phyloP scores from a whole-genome alignment of 2,329 filamentous ascomycete genomes.

The Fusarium compactum region DNA sequence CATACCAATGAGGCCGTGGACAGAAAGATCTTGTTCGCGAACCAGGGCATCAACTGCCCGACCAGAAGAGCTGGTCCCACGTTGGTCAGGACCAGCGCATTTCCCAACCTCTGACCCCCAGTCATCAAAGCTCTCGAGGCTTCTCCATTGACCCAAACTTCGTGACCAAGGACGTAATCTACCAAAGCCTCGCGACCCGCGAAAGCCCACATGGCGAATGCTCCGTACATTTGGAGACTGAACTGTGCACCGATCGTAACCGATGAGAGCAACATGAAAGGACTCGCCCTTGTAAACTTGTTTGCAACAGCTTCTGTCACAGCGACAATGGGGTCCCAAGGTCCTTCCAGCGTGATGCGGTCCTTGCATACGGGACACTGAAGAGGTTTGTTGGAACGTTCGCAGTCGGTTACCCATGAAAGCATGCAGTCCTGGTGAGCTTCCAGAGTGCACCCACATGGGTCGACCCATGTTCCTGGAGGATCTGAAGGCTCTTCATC shows the following conservation, averaged over 20 bases:
- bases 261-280: constrained; percentile 75
- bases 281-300: constrained; percentile 64
- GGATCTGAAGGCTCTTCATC: constrained; percentile 64
- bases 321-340: constrained; percentile 78
- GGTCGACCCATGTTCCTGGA: constrained; percentile 78
- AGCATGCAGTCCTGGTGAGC: constrained; percentile 92
- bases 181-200: constrained; percentile 61
- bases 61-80: constrained; percentile 62
- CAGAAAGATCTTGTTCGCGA: constrained; percentile 58
- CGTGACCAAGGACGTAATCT: constrained; percentile 56
- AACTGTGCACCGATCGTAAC: constrained; percentile 62
- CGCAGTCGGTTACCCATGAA: constrained; percentile 92
- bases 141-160: constrained; percentile 48
- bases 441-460: constrained; percentile 89
- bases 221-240: constrained; percentile 66
- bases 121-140: constrained; percentile 40
- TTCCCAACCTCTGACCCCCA: constrained; percentile 49
- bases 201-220: constrained; percentile 63
- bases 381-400: constrained; percentile 74
- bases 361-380: constrained; percentile 91
- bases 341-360: constrained; percentile 80
- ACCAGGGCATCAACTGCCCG: constrained; percentile 57
- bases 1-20: constrained; percentile 59
- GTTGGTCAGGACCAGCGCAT: constrained; percentile 56
- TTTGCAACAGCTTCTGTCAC: constrained; percentile 70